These are phyloP conservation scores for Suaeda aralocaspica DNA, from an alignment of 148 eudicot species.

Conservation along the genomic window DNA sequence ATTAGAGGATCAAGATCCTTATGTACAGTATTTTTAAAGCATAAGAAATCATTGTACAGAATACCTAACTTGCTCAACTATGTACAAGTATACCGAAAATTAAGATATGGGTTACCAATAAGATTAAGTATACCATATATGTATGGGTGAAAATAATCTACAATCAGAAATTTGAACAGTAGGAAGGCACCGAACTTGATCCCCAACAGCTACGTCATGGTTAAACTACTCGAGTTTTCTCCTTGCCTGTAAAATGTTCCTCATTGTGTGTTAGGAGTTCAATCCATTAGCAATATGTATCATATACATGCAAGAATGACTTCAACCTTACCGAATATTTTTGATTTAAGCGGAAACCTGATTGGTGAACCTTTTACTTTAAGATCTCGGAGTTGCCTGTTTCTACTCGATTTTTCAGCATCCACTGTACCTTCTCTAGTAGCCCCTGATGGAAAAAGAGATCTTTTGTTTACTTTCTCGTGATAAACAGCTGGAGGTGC, in stretches of 20 bases:
- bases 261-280: conserved; percentile 12
- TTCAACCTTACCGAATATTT: conserved; percentile 59
- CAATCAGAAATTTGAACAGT: neutral
- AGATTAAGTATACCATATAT: neutral
- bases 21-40: neutral
- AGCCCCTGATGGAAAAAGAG: conserved; percentile 29
- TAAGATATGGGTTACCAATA: neutral
- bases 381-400: conserved; percentile 51
- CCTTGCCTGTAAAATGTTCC: conserved; percentile 53
- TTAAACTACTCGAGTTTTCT: conserved; percentile 50
- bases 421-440: conserved; percentile 36
- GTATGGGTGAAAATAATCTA: neutral
- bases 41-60: neutral
- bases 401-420: conserved; percentile 43
- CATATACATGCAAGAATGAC: neutral
- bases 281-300: conserved; percentile 7
- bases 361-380: conserved; percentile 63
- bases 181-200: neutral
- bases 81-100: conserved; percentile 13
- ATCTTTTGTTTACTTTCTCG: conserved; percentile 78
- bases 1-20: neutral
- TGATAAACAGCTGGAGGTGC: conserved; percentile 97
- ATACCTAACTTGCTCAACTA: conserved; percentile 12
- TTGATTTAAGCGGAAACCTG: conserved; percentile 70
- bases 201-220: neutral